Base-by-base conservation (phyloP, 768 basidiomycete genomes). In the Pisolithus tinctorius region DNA sequence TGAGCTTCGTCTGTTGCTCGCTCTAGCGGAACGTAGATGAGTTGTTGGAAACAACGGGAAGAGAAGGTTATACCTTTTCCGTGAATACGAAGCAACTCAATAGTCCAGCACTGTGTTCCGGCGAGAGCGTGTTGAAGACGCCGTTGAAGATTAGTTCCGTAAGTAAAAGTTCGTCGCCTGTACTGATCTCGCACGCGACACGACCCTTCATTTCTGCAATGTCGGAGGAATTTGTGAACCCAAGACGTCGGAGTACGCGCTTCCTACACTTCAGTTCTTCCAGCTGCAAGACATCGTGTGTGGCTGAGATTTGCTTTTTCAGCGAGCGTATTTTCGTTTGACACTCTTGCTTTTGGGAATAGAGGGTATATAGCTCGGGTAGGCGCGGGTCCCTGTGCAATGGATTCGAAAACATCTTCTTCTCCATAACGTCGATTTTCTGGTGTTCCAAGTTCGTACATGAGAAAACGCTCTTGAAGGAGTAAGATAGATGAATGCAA, bases 111-210 rank as follows among this genome's bases (percentile, higher is more conserved):
- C 86, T 91, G 51, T 97, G 92, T 60, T 97, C 94, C 0, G 96
- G 95, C 1, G 78, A 73, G 45, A 99, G 68, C 3, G 88, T 65
- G 62, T 96, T 97, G 78, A 99, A 99, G 20, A 84, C 87, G 51
- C 96, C 96, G 54, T 96, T 93, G 77, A 99, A 98, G 53, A 99
- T 86, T 62, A 99, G 79, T 69, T 98, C 96, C 1, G 96, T 99
- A 55, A 99, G 76, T 31, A 99, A 75, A 47, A 99, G 71, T 70
- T 99, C 96, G 62, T 99, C 96, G 6, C 96, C 96, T 2, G 93
- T 86, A 64, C 89, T 93, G 69, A 99, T 98, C 70, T 99, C 96
- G 65, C 96, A 99, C 16, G 96, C 96, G 1, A 99, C 95, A 37
- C 96, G 78, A 1, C 96, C 96, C 72, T 99, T 99, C 79, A 93